Percentiles rank a stretch among this genome's conserved stretches.
Conservation (phyloP, 768 basidiomycete genomes). For the Boletus patriciae region DNA sequence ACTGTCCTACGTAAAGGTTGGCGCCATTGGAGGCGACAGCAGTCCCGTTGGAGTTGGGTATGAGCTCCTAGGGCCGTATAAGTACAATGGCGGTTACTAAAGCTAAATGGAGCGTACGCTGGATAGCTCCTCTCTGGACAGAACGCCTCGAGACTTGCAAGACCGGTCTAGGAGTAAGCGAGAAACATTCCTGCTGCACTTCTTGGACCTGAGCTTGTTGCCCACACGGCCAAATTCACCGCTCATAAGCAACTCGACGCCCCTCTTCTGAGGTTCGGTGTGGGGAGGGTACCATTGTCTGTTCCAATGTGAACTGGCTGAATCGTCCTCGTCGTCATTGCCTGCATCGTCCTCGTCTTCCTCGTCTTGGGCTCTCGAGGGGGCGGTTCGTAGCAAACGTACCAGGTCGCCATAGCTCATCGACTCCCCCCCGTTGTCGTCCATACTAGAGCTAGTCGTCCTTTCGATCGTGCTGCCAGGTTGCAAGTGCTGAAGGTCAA, state of each 20-base stretch:
- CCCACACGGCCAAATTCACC: slow-evolving; percentile 79
- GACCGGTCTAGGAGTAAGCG: slow-evolving; percentile 47
- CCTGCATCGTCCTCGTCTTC: slow-evolving; percentile 40
- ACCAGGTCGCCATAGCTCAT: slow-evolving; percentile 30
- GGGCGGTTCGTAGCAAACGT: slow-evolving; percentile 17
- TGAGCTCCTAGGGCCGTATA: slow-evolving; percentile 48
- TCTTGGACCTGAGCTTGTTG: slow-evolving; percentile 46
- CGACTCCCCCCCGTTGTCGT: slow-evolving; percentile 1
- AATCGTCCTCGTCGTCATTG: slow-evolving; percentile 34
- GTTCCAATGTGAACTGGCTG: slow-evolving; percentile 27
- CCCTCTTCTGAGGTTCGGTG: slow-evolving; percentile 61
- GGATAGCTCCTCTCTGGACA: slow-evolving; percentile 52
- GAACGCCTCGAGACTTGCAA: slow-evolving; percentile 32
- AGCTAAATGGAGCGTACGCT: slow-evolving; percentile 43
- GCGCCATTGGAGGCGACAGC: slow-evolving; percentile 70
- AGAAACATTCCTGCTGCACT: slow-evolving; percentile 48
- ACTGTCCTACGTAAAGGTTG: slow-evolving; percentile 86
- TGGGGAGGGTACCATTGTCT: slow-evolving; percentile 39
- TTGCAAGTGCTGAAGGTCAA: slow-evolving; percentile 29
- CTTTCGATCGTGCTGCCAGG: slow-evolving; percentile 13
- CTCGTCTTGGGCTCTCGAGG: slow-evolving; percentile 37
- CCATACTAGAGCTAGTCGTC: background rate
- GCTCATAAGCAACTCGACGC: slow-evolving; percentile 62
- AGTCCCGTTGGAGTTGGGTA: slow-evolving; percentile 80
- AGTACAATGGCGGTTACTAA: background rate